Evolutionary conservation across 2,329 filamentous ascomycete genomes (phyloP), one percentile per base, ranked within the genome.

Genomic region (Colletotrichum godetiae): DNA sequence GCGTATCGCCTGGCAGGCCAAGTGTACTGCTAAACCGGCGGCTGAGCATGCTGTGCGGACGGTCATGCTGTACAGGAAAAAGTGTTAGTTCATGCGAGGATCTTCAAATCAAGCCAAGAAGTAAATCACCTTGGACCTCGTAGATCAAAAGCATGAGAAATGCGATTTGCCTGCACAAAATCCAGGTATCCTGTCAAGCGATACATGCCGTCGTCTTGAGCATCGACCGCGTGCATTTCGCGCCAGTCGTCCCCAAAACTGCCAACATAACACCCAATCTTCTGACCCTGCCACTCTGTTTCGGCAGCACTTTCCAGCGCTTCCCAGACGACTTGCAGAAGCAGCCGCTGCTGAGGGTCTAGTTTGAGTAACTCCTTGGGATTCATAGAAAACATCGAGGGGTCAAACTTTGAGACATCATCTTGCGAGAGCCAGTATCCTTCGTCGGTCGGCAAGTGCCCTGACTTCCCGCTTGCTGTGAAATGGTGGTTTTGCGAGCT

Each of bases 31-130:
- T 1, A 76, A 49, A 5, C 80, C 49, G 3, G 74, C 64, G 4
- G 76, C 73, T 1, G 79, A 80, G 52, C 80, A 81, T 6, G 74
- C 79, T 2, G 79, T 80, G 31, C 79, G 68, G 29, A 81, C 61
- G 7, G 76, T 77, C 63, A 80, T 73, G 56, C 76, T 81, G 11
- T 19, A 27, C 12, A n/a, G 11, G 6, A n/a, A 49, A 49, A 49
- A 10, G n/a, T 5, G 19, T 65, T 29, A 65, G 62, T 35, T 11
- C 3, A n/a, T 19, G 42, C 22, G 15, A 42, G 11, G 8, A n/a
- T 10, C 7, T 78, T 3, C 75, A 76, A n/a, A 15, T 15, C 24
- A 5, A 12, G n/a, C 10, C 10, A 19, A 24, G 27, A 5, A 57
- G 61, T 55, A 35, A 49, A 19, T 12, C 10, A 68, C 65, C 65